Evolutionary conservation across 139 green algal species (phyloP), one percentile per base, ranked within the genome.

Genomic region (Coelastrella sp.): DNA sequence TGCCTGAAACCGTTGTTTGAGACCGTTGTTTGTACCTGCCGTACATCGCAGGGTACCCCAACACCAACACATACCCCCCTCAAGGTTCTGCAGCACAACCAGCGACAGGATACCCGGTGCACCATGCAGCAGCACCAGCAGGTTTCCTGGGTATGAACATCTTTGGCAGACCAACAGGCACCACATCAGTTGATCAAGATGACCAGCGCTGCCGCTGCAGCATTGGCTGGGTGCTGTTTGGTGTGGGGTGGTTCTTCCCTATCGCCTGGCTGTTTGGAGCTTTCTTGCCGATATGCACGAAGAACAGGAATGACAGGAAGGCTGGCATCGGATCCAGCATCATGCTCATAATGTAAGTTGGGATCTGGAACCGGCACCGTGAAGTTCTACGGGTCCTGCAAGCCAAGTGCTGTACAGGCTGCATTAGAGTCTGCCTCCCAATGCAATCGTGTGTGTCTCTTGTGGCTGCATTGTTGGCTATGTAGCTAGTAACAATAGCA

Each of bases 191-290:
- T 11, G 19, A 47, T 47, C 32, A 47, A 47, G 32, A 47, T 47
- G 32, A 88, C 47, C 58, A 88, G 66, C 17, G n/a, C 65, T 88
- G 83, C 23, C 54, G 80, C 81, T 87, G 81, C 64, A 65, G 60
- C 22, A 47, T 87, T 16, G 81, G 81, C 81, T 87, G 81, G 81
- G 81, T 87, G 23, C 81, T 87, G 81, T 87, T 87, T 87, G 81
- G 61, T 20, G 64, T 87, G 0, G 81, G 81, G 11, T 87, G 81
- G 73, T 19, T 88, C 47, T 57, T 88, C 7, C 83, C 83, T 7
- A 68, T 80, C 54, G 68, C 47, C 68, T 88, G 83, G 83, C 11
- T 88, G 66, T 66, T 80, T 17, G 83, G 47, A 58, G 56, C 47
- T 4, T 59, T 88, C 19, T n/a, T 88, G 54, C 83, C 83, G 7